Percentiles rank a stretch among this genome's conserved stretches.
phyloP scores from a whole-genome alignment of 2,329 filamentous ascomycete species.

The Botrytis squamosa region DNA sequence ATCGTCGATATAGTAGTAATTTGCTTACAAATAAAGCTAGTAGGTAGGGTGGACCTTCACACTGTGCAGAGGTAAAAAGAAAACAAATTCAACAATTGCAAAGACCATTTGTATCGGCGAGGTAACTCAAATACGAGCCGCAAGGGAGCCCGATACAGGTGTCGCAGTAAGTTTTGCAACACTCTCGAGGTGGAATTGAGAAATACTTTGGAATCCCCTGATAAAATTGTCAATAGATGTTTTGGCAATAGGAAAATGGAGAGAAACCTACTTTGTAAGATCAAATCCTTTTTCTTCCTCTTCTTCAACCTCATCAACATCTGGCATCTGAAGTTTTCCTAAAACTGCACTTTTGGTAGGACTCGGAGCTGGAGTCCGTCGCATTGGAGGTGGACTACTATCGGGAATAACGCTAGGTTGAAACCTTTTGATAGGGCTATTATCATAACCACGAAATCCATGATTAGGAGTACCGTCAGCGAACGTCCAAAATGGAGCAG shows the following conservation, averaged over 20 bases:
- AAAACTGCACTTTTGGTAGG: conserved; percentile 31
- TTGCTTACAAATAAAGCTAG: neutral
- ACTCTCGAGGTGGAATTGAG: conserved; percentile 54
- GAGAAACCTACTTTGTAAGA: conserved; percentile 34
- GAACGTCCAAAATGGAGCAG: conserved; percentile 87
- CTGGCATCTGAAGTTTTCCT: conserved; percentile 28
- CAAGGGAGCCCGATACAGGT: neutral
- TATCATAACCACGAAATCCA: conserved; percentile 50
- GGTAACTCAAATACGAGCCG: neutral
- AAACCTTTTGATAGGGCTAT: conserved; percentile 55
- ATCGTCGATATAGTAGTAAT: neutral
- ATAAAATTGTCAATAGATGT: conserved; percentile 35
- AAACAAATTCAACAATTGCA: neutral
- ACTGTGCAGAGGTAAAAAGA: neutral
- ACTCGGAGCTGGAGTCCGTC: conserved; percentile 32
- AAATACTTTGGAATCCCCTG: conserved; percentile 61
- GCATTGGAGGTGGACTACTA: conserved; percentile 54
- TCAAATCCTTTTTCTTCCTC: conserved; percentile 37
- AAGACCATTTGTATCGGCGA: neutral
- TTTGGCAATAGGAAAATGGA: neutral
- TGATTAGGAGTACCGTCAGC: conserved; percentile 68
- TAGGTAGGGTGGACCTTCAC: neutral
- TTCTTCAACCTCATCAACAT: conserved; percentile 34
- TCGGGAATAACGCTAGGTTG: conserved; percentile 45
- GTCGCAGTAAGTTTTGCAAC: conserved; percentile 25